Evolutionary conservation across 2,329 filamentous ascomycete genomes (phyloP).

Genomic region (Knufia petricola): DNA sequence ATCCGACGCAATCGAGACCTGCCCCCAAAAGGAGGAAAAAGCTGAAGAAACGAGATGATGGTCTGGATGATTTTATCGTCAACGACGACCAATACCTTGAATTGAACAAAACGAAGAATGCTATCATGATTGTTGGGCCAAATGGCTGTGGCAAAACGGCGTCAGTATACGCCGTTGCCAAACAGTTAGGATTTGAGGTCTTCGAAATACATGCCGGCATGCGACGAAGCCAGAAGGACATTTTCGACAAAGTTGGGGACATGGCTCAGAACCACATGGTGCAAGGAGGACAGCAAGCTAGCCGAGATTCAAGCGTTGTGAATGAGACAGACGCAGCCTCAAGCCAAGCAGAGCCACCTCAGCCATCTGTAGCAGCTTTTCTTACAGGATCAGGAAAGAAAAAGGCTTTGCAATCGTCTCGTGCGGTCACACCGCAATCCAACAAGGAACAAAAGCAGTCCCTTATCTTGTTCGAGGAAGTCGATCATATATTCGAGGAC

Average conservation of each 20-base stretch:
- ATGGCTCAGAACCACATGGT: constrained; percentile 96
- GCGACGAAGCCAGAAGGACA: constrained; percentile 76
- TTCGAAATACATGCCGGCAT: constrained; percentile 88
- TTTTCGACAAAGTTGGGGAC: constrained; percentile 84
- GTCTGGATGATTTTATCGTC: constrained; percentile 71
- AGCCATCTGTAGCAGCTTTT: constrained; percentile 17
- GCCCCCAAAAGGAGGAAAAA: constrained; percentile 42
- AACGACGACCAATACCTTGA: constrained; percentile 67
- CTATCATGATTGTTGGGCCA: constrained; percentile 80
- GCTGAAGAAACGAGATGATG: constrained; percentile 54
- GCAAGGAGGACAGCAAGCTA: constrained; percentile 29
- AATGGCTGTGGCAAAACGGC: constrained; percentile 89
- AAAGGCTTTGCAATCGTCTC: constrained; percentile 17
- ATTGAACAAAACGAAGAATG: constrained; percentile 46
- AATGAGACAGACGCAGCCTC: constrained; percentile 5
- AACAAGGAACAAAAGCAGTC: constrained; percentile 71
- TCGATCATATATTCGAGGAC: constrained; percentile 87
- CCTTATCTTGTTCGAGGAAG: constrained; percentile 85
- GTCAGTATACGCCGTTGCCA: constrained; percentile 80
- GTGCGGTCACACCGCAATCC: constrained; percentile 1
- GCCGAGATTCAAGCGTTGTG: constrained; percentile 17
- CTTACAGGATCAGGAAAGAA: constrained; percentile 16
- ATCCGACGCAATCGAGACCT: constrained; percentile 19
- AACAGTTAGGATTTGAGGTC: constrained; percentile 82
- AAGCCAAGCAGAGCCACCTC: constrained; percentile 22